phyloP scores from a whole-genome alignment of 192 early-diverging fungal genomes.

The Funneliformis geosporum region DNA sequence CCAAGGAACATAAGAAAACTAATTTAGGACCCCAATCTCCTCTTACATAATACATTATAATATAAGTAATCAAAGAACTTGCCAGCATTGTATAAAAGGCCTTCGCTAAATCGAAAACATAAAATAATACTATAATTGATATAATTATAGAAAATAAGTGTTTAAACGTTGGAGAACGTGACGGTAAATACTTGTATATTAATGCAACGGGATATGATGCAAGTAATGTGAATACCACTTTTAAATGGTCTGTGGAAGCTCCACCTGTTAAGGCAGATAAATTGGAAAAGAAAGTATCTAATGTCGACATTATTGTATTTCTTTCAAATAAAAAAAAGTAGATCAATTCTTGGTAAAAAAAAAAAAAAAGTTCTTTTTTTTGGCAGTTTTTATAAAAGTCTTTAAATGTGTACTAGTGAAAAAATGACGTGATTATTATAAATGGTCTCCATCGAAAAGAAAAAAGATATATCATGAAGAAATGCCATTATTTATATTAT shows the following conservation, averaged over 20 bases:
- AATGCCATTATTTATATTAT: too few species aligned
- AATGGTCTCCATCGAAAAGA: too few species aligned
- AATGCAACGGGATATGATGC: conserved; percentile 59
- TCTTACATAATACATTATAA: conserved; percentile 50
- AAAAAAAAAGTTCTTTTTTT: not conserved
- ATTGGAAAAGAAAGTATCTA: not conserved
- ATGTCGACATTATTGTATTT: not conserved
- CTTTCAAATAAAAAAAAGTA: not conserved
- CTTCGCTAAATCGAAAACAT: conserved; percentile 56
- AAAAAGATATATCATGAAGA: too few species aligned
- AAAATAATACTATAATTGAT: conserved; percentile 54
- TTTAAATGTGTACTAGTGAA: not conserved
- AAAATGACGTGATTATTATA: too few species aligned
- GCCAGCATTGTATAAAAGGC: conserved; percentile 59
- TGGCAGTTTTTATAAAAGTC: too few species aligned
- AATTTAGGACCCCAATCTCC: conserved; percentile 53
- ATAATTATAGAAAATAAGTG: conserved; percentile 62
- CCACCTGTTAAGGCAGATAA: conserved; percentile 38
- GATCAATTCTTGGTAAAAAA: not conserved
- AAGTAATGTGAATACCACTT: conserved; percentile 54
- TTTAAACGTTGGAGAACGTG: conserved; percentile 43
- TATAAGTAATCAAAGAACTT: conserved; percentile 53
- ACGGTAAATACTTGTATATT: conserved; percentile 58
- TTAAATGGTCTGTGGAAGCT: conserved; percentile 60
- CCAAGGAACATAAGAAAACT: conserved; percentile 64